Conservation (phyloP, 140 eudicot genomes). For the Stevia rebaudiana region DNA sequence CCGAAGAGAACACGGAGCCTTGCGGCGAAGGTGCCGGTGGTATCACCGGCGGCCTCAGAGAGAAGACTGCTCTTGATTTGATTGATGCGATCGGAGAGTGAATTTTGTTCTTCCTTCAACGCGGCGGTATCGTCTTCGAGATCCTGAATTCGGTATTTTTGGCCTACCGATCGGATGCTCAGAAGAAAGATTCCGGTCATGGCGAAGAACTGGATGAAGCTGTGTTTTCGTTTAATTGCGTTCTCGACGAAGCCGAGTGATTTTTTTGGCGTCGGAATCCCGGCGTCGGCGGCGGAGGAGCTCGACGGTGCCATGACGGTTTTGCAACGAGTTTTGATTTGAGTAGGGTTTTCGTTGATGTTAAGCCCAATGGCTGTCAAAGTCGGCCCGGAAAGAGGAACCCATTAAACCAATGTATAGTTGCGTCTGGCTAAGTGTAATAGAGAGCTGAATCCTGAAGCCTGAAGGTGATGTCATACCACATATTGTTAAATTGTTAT, state of each 20-base stretch:
- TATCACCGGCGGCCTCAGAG: constrained; percentile 49
- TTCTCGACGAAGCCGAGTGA: constrained; percentile 46
- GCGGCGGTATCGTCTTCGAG: constrained; percentile 54
- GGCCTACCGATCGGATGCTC: constrained; percentile 61
- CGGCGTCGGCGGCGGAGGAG: constrained; percentile 28
- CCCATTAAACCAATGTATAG: background rate
- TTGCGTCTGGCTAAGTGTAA: too few species aligned
- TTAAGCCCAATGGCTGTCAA: background rate
- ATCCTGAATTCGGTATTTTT: constrained; percentile 57
- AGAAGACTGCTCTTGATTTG: constrained; percentile 51
- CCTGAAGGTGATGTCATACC: too few species aligned
- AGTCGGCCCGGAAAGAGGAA: background rate
- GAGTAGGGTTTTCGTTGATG: constrained; percentile 1
- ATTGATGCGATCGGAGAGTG: constrained; percentile 41
- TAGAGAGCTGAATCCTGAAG: too few species aligned
- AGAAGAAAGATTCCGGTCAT: constrained; percentile 67
- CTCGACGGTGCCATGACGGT: constrained; percentile 40
- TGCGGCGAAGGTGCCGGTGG: constrained; percentile 55
- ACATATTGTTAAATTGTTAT: too few species aligned
- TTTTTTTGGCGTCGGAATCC: constrained; percentile 30
- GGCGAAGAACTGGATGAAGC: constrained; percentile 66
- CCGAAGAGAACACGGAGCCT: constrained; percentile 56
- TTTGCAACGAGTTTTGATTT: background rate
- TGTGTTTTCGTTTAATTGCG: constrained; percentile 50
- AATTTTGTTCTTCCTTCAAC: constrained; percentile 38